Base-by-base conservation (phyloP, 2,329 filamentous ascomycete species). In the Aureobasidium musti region DNA sequence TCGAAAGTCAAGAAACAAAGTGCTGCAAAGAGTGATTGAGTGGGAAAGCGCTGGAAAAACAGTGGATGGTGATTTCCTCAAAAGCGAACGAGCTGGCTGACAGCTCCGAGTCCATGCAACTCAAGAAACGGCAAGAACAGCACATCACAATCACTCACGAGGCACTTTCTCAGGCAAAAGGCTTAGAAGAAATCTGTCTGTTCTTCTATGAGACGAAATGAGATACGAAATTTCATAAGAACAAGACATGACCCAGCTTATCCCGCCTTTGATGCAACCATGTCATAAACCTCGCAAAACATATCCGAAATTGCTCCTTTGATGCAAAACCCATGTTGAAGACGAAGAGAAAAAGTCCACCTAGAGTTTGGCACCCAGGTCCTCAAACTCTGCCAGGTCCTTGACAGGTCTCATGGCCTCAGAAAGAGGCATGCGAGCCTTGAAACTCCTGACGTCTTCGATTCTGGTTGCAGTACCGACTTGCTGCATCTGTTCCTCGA, bases 351-450 rank as follows among this genome's bases (percentile, higher is more conserved):
- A 11, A 47, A 14, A 7, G 2, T n/a, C n/a, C 28, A 39, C 23
- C 61, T 70, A 77, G 19, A 97, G 83, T 81, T 97, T 97, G 17
- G 91, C 80, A 69, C 91, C 91, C 68, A 89, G 82, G 68, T 97
- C 94, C 76, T 97, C 91, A 77, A 94, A 98, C 73, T 92, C 90
- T 69, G 84, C 89, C 66, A 98, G 77, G 70, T 95, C 89, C 74
- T 85, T 88, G 35, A 91, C 86, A 0, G 93, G 86, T 68, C 83
- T 83, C 1, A 92, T 87, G 0, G 91, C 94, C 26, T 85, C 83
- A 69, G 88, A 95, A 33, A 91, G 84, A 67, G 85, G 81, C 72
- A 97, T 82, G 17, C 86, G 82, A 0, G 91, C 87, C 82, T 95
- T 96, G 84, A 89, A 97, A 35, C 86, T 84, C 68, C 89, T 84